Percentiles rank a stretch among this genome's conserved stretches.
Evolutionary conservation across 768 basidiomycete species (phyloP).

Genomic region (Boletus pseudopeckii): DNA sequence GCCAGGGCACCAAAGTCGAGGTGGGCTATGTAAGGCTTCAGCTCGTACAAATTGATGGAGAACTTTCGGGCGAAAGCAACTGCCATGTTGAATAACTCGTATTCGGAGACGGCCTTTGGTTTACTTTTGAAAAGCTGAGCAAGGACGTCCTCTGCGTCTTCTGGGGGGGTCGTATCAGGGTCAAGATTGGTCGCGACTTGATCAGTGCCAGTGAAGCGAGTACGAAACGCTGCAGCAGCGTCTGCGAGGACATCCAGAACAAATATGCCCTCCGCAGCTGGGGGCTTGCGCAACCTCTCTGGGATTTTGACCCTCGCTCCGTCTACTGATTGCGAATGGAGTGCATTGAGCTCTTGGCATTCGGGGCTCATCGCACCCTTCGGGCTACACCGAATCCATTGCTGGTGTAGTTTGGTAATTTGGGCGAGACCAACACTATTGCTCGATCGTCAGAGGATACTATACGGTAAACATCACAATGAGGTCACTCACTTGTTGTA

Average conservation of each 20-base stretch:
- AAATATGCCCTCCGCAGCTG: conserved; percentile 39
- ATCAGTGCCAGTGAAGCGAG: conserved; percentile 34
- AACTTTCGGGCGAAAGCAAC: conserved; percentile 42
- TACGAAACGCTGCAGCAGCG: conserved; percentile 44
- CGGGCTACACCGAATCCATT: conserved; percentile 55
- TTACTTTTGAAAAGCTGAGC: conserved; percentile 45
- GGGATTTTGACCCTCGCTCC: conserved; percentile 47
- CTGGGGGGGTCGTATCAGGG: conserved; percentile 30
- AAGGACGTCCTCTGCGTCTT: conserved; percentile 41
- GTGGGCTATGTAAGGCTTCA: conserved; percentile 44
- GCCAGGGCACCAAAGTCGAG: conserved; percentile 58
- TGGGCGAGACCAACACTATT: conserved; percentile 54
- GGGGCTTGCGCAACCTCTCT: conserved; percentile 42
- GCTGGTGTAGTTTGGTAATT: conserved; percentile 53
- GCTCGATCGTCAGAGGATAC: not conserved
- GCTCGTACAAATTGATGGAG: conserved; percentile 38
- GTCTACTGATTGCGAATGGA: conserved; percentile 69
- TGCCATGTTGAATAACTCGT: conserved; percentile 53
- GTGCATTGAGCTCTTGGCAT: conserved; percentile 68
- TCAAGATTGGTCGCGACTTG: conserved; percentile 21
- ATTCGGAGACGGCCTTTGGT: conserved; percentile 58
- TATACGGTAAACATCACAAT: not conserved
- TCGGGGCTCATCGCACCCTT: conserved; percentile 58
- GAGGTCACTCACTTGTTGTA: conserved; percentile 53
- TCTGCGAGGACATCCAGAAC: conserved; percentile 52